These are phyloP conservation scores for Apiospora phragmitis DNA, from an alignment of 2,329 filamentous ascomycete genomes.

Conservation along the genomic window DNA sequence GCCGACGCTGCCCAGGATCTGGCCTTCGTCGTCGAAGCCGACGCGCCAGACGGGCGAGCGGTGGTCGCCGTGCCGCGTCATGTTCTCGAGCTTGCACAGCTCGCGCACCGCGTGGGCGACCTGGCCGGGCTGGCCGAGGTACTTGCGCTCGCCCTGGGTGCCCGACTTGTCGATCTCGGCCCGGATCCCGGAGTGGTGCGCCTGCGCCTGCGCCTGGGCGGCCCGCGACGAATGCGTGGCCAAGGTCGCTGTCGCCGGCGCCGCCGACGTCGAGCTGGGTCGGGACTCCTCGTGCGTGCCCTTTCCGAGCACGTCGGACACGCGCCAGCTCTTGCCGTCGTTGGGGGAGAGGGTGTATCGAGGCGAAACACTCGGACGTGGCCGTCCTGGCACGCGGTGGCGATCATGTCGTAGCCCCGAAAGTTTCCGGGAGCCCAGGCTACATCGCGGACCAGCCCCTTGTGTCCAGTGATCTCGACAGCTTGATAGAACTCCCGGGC, in stretches of 20 bases:
- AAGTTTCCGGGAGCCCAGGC: conserved; percentile 93
- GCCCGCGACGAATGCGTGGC: not conserved
- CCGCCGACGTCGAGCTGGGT: conserved; percentile 10
- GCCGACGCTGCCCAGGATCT: conserved; percentile 73
- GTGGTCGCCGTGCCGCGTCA: conserved; percentile 67
- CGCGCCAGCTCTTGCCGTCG: conserved; percentile 52
- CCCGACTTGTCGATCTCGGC: conserved; percentile 54
- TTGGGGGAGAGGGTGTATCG: conserved; percentile 54
- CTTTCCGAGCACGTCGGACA: conserved; percentile 43
- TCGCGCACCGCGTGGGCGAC: conserved; percentile 64
- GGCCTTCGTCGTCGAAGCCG: conserved; percentile 68
- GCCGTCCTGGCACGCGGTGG: conserved; percentile 91
- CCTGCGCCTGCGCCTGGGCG: conserved; percentile 21
- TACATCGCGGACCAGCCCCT: conserved; percentile 79
- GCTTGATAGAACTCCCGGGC: conserved; percentile 84
- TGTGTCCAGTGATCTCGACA: conserved; percentile 71
- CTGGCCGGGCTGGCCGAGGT: conserved; percentile 62
- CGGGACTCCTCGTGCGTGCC: conserved; percentile 32
- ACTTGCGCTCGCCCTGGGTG: conserved; percentile 48
- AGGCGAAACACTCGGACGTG: conserved; percentile 86
- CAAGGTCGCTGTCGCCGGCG: not conserved
- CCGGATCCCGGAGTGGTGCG: conserved; percentile 49
- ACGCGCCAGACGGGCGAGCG: conserved; percentile 75
- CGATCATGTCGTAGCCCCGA: conserved; percentile 84
- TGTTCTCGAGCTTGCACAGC: conserved; percentile 65